A percentile compares a stretch with the other conserved stretches of the same genome.
These are phyloP conservation scores for Beauveria scarabaeidicola DNA, from an alignment of 2,329 filamentous ascomycete species.

Conservation along the genomic window DNA sequence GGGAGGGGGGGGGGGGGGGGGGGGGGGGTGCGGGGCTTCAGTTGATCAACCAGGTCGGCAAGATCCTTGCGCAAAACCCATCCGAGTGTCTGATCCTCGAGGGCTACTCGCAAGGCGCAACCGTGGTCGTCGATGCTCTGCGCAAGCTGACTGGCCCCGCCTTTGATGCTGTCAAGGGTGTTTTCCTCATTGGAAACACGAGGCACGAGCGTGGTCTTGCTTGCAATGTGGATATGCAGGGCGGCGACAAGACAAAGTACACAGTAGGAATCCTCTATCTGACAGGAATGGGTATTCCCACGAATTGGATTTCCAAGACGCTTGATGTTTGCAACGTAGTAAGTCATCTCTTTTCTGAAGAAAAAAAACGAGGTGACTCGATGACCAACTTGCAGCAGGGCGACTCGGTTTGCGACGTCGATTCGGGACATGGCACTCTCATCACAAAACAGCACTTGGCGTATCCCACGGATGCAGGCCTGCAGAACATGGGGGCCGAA, in stretches of 20 bases:
- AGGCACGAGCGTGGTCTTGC: conserved; percentile 10
- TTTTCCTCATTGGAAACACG: conserved; percentile 11
- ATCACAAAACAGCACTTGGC: neutral
- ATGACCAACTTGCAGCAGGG: conserved; percentile 4
- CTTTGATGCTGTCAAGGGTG: conserved; percentile 12
- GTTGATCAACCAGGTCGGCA: conserved; percentile 1
- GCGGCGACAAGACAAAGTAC: conserved; percentile 6
- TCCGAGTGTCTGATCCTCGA: conserved; percentile 11
- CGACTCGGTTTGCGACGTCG: conserved; percentile 10
- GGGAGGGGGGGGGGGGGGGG: too few relatives aligned
- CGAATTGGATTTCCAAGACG: conserved; percentile 8
- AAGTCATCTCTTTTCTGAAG: neutral
- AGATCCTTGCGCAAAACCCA: neutral
- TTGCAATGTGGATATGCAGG: conserved; percentile 12
- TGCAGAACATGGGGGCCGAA: conserved; percentile 8
- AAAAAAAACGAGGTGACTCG: fast-evolving
- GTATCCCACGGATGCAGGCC: neutral
- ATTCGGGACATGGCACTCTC: neutral
- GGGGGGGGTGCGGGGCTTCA: too few relatives aligned
- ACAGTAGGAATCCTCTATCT: neutral
- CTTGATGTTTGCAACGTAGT: conserved; percentile 12
- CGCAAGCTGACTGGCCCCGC: conserved; percentile 1
- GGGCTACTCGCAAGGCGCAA: conserved; percentile 13
- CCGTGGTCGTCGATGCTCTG: conserved; percentile 11
- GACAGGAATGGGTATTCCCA: neutral